These are phyloP conservation scores for Pseudogymnoascus verrucosus DNA, from an alignment of 2,329 filamentous ascomycete genomes.

Conservation along the genomic window DNA sequence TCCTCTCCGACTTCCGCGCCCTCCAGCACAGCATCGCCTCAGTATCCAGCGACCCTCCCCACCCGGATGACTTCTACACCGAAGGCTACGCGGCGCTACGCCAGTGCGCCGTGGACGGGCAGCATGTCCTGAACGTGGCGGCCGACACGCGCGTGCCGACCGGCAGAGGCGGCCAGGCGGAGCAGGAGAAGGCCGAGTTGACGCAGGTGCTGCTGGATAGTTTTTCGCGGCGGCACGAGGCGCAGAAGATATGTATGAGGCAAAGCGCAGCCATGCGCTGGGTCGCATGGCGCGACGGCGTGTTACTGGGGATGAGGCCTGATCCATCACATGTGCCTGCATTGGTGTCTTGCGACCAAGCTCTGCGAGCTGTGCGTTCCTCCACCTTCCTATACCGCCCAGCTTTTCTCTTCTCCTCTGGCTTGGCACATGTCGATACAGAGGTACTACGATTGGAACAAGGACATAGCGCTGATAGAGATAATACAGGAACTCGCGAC, in stretches of 20 bases:
- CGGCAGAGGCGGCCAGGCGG: slow-evolving; percentile 44
- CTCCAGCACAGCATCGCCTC: slow-evolving; percentile 56
- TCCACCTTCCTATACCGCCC: neutral
- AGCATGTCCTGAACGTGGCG: slow-evolving; percentile 56
- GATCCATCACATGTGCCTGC: slow-evolving; percentile 39
- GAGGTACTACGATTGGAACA: neutral
- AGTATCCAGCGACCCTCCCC: slow-evolving; percentile 44
- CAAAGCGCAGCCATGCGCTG: slow-evolving; percentile 53
- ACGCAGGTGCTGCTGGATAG: slow-evolving; percentile 56
- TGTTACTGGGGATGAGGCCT: slow-evolving; percentile 45
- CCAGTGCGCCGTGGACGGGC: slow-evolving; percentile 55
- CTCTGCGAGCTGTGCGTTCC: slow-evolving; percentile 46
- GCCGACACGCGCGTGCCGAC: slow-evolving; percentile 53
- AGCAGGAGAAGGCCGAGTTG: slow-evolving; percentile 54
- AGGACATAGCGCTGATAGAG: neutral
- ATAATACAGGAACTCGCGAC: slow-evolving; percentile 44
- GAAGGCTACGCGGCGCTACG: slow-evolving; percentile 55
- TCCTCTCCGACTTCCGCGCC: slow-evolving; percentile 53
- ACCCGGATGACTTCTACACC: slow-evolving; percentile 53
- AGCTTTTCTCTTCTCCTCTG: neutral
- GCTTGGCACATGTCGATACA: neutral
- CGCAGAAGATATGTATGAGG: slow-evolving; percentile 55
- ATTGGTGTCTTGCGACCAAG: slow-evolving; percentile 46
- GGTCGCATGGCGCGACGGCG: slow-evolving; percentile 45
- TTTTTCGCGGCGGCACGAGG: slow-evolving; percentile 53